These are phyloP conservation scores for Hymenoscyphus fraxineus DNA, from an alignment of 2,329 filamentous ascomycete species.

Conservation along the genomic window DNA sequence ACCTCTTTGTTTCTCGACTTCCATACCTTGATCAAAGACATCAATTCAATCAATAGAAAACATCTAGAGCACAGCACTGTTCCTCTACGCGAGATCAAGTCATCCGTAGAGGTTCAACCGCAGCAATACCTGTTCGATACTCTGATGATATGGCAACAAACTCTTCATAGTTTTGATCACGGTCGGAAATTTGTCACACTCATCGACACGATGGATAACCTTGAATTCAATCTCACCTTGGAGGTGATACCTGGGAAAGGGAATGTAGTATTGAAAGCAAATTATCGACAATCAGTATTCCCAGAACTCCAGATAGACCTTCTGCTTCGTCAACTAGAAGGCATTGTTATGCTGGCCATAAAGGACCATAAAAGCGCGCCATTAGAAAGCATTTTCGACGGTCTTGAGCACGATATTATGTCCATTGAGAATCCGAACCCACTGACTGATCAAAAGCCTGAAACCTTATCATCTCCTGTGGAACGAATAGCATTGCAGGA, in stretches of 20 bases:
- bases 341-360: slow-evolving; percentile 43
- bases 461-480: slow-evolving; percentile 30
- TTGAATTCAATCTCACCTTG: slow-evolving; percentile 73
- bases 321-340: slow-evolving; percentile 59
- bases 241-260: slow-evolving; percentile 65
- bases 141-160: slow-evolving; percentile 82
- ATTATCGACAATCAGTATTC: slow-evolving; percentile 52
- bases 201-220: slow-evolving; percentile 60
- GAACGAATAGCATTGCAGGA: slow-evolving; percentile 32
- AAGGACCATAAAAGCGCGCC: slow-evolving; percentile 9
- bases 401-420: slow-evolving; percentile 19
- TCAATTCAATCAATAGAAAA: slow-evolving; percentile 63
- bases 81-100: slow-evolving; percentile 67
- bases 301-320: slow-evolving; percentile 51
- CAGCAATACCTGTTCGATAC: slow-evolving; percentile 67
- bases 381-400: slow-evolving; percentile 15
- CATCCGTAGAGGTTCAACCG: slow-evolving; percentile 50
- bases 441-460: slow-evolving; percentile 9
- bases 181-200: slow-evolving; percentile 45
- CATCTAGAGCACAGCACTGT: slow-evolving; percentile 61
- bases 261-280: slow-evolving; percentile 48
- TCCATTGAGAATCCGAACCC: slow-evolving; percentile 31
- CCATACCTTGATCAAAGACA: slow-evolving; percentile 56
- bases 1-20: slow-evolving; percentile 48
- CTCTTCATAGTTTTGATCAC: slow-evolving; percentile 43